phyloP scores from a whole-genome alignment of 768 basidiomycete genomes.

The Boletus subparvulus region DNA sequence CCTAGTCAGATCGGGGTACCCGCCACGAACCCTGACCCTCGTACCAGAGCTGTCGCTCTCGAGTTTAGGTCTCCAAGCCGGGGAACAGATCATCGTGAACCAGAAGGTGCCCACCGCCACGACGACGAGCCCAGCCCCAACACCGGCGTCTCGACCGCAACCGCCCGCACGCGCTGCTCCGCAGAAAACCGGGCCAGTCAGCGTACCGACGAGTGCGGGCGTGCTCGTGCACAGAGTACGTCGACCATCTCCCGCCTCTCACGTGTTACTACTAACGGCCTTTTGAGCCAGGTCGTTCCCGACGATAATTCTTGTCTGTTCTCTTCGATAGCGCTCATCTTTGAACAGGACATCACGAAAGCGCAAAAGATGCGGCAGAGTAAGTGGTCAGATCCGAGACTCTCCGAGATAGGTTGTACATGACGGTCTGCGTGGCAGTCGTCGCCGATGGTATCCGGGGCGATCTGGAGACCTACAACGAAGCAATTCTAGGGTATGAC shows the following conservation, averaged over 20 bases:
- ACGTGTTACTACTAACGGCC: constrained; percentile 4
- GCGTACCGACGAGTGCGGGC: constrained; percentile 60
- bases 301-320: constrained; percentile 98
- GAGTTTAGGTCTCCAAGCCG: constrained; percentile 70
- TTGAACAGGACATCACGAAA: constrained; percentile 77
- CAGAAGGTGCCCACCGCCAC: constrained; percentile 30
- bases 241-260: background rate
- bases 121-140: constrained; percentile 3
- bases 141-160: constrained; percentile 13
- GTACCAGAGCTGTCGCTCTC: constrained; percentile 73
- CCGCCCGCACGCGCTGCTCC: constrained; percentile 11
- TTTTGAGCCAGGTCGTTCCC: constrained; percentile 67
- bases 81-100: constrained; percentile 87
- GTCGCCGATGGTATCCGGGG: constrained; percentile 78
- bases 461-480: constrained; percentile 72
- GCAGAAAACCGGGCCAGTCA: constrained; percentile 45
- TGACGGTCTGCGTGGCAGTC: constrained; percentile 45
- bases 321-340: constrained; percentile 80
- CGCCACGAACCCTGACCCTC: constrained; percentile 69
- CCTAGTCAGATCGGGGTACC: constrained; percentile 82
- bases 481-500: constrained; percentile 81
- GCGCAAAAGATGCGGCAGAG: constrained; percentile 72
- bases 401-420: background rate
- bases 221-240: constrained; percentile 71
- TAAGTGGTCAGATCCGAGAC: constrained; percentile 34